Percentiles rank a stretch among this genome's conserved stretches.
Evolutionary conservation across 495 filamentous ascomycete genomes (phyloP).

Genomic region (Endocarpon pusillum): DNA sequence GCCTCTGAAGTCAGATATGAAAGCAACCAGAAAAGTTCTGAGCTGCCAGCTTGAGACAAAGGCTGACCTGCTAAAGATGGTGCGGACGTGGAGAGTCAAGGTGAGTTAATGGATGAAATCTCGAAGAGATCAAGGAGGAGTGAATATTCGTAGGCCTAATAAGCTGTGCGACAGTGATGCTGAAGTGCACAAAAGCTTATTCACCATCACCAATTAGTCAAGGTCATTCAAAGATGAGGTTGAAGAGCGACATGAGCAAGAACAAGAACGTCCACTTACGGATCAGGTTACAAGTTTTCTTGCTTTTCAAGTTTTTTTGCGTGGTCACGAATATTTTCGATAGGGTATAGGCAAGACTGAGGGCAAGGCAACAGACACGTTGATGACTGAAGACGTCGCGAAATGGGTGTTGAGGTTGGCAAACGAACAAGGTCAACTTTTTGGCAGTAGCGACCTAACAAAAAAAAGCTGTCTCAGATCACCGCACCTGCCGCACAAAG

Average conservation of each 20-base stretch:
- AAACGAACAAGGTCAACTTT: no score
- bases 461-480: no score
- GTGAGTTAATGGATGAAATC: neutral
- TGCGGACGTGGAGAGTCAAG: neutral
- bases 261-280: neutral
- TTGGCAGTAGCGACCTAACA: no score
- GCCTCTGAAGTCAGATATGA: neutral
- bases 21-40: no score
- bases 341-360: neutral
- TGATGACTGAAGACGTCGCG: no score
- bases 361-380: no score
- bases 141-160: neutral
- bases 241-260: neutral
- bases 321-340: slow-evolving; percentile 1
- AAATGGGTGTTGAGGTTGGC: no score
- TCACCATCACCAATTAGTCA: neutral
- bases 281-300: neutral
- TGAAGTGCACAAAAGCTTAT: neutral
- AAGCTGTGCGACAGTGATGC: no score
- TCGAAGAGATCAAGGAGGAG: neutral
- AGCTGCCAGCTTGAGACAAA: neutral
- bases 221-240: neutral
- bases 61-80: neutral
- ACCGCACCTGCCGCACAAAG: no score
- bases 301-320: slow-evolving; percentile 1